phyloP scores from a whole-genome alignment of 2,329 filamentous ascomycete genomes.

The Ophiostoma populinum region DNA sequence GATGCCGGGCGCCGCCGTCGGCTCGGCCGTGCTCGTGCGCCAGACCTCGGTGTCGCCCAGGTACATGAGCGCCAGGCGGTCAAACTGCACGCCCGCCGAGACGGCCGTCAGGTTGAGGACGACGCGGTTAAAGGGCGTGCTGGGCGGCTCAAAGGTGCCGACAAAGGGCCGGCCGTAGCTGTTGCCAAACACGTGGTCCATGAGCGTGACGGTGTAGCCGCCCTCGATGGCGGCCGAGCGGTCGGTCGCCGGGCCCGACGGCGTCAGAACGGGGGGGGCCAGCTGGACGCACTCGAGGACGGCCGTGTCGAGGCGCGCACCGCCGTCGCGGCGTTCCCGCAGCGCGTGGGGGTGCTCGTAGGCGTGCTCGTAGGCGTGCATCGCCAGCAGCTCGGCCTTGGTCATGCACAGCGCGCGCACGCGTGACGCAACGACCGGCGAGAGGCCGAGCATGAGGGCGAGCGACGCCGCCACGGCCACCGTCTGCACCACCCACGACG shows the following conservation, averaged over 20 bases:
- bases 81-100: slow-evolving; percentile 56
- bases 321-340: too few relatives aligned
- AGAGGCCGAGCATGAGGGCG: too few relatives aligned
- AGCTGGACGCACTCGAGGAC: slow-evolving; percentile 51
- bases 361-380: too few relatives aligned
- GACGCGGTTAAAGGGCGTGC: slow-evolving; percentile 55
- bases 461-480: too few relatives aligned
- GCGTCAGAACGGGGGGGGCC: slow-evolving; percentile 44
- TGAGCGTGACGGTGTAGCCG: slow-evolving; percentile 39
- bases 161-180: slow-evolving; percentile 62
- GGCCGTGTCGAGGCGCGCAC: slow-evolving; percentile 5
- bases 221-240: slow-evolving; percentile 6
- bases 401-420: too few relatives aligned
- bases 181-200: slow-evolving; percentile 52
- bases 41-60: slow-evolving; percentile 67
- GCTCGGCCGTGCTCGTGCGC: slow-evolving; percentile 68
- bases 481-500: too few relatives aligned
- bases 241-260: slow-evolving; percentile 21
- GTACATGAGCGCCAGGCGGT: slow-evolving; percentile 60
- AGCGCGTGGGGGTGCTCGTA: too few relatives aligned
- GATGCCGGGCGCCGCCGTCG: slow-evolving; percentile 47
- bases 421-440: too few relatives aligned
- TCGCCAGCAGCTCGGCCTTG: too few relatives aligned
- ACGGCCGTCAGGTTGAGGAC: slow-evolving; percentile 61
- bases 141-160: slow-evolving; percentile 47